phyloP scores from a whole-genome alignment of 305 asterid genomes.

The Fraxinus paxiana region DNA sequence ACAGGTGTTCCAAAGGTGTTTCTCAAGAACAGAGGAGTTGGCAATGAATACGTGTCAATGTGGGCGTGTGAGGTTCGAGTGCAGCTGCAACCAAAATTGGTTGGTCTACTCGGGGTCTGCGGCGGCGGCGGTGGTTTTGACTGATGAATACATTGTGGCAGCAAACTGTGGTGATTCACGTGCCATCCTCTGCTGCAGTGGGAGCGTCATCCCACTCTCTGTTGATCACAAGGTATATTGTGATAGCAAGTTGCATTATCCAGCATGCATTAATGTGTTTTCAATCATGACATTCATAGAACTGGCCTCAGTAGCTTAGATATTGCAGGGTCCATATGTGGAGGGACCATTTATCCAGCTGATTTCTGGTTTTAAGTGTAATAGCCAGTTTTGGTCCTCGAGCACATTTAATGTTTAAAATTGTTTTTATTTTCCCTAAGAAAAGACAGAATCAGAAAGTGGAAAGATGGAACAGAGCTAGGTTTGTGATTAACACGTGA shows the following conservation, averaged over 20 bases:
- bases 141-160: slow-evolving; percentile 33
- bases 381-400: neutral
- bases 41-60: slow-evolving; percentile 32
- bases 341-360: neutral
- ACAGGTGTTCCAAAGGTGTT: slow-evolving; percentile 24
- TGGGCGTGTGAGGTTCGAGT: slow-evolving; percentile 22
- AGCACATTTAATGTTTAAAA: neutral
- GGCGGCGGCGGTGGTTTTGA: slow-evolving; percentile 44
- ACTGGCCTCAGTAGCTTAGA: neutral
- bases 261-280: neutral
- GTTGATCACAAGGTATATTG: slow-evolving; percentile 54
- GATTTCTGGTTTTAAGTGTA: neutral
- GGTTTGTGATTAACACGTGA: neutral
- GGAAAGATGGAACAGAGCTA: neutral
- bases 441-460: neutral
- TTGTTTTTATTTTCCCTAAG: neutral
- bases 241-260: neutral
- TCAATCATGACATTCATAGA: neutral
- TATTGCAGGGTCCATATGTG: neutral
- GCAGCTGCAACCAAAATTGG: slow-evolving; percentile 23
- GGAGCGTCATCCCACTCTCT: slow-evolving; percentile 39
- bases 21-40: slow-evolving; percentile 33
- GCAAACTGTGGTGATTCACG: slow-evolving; percentile 68
- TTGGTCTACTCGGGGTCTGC: slow-evolving; percentile 38
- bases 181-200: slow-evolving; percentile 44